phyloP scores from a whole-genome alignment of 2,329 filamentous ascomycete genomes.

The Mycosphaerella arachidis region DNA sequence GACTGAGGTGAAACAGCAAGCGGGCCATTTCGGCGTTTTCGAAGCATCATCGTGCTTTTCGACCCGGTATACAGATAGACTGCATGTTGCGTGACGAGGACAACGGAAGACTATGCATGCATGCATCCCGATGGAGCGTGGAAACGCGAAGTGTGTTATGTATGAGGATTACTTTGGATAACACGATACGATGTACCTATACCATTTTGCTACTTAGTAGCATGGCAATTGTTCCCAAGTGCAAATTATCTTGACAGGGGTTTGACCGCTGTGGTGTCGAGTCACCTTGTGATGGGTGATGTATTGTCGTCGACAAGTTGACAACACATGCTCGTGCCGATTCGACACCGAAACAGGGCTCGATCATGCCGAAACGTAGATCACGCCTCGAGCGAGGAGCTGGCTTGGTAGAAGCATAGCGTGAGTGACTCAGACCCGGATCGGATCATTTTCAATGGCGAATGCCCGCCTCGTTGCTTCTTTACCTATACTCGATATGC shows the following conservation, averaged over 20 bases:
- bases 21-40: neutral
- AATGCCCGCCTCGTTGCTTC: neutral
- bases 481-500: neutral
- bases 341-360: too few species aligned
- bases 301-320: too few species aligned
- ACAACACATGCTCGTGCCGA: too few species aligned
- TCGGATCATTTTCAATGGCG: too few species aligned
- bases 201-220: neutral
- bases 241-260: too few species aligned
- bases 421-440: too few species aligned
- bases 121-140: neutral
- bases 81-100: neutral
- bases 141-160: neutral
- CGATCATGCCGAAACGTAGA: too few species aligned
- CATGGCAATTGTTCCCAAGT: neutral
- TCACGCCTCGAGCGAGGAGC: too few species aligned
- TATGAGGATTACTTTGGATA: neutral
- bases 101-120: neutral
- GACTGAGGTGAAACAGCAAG: neutral
- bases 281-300: too few species aligned
- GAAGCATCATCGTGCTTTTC: neutral
- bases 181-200: neutral
- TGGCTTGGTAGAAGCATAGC: too few species aligned
- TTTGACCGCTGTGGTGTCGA: too few species aligned
- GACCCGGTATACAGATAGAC: neutral